Base-by-base conservation (phyloP, 495 filamentous ascomycete genomes). In the Xylaria castorea region DNA sequence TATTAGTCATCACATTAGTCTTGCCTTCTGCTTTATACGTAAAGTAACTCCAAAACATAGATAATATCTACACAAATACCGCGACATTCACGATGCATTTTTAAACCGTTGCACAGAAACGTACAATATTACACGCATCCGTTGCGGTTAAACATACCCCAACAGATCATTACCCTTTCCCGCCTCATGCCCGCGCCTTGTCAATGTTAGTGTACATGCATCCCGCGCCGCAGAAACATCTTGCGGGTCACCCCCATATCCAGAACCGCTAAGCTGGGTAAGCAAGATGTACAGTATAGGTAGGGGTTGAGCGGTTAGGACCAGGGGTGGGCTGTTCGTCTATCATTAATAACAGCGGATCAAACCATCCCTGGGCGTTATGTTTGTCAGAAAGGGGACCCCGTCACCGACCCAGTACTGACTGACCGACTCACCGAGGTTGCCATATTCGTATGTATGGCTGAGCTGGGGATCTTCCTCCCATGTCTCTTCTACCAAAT, bases 251-350 rank as follows among this genome's bases (percentile, higher is more conserved):
- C 66, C 62, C 44, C 66, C 66, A 68, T 55, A 36, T 60, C 57
- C 57, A 27, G 66, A 57, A 68, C 66, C 50, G 22, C 44, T 27
- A 67, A 48, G 64, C 64, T 53, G 64, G 63, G 64, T 67, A 51
- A 67, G 48, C 27, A 36, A 53, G 48, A 48, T 48, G 30, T 11
- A 12, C 27, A 44, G 30, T 11, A n/a, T 44, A 64, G n/a, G 61
- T 44, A 64, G 36, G 66, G 50, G 48, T 40, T 57, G 9, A 44
- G 5, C 12, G 30, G 66, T 57, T 57, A 42, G 66, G 36, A 30
- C 66, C 20, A n/a, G 50, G 50, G n/a, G 36, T 25, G 3, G 16
- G 57, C 25, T 25, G 40, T 38, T 22, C 60, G 60, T 42, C 32
- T 3, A 27, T 55, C 48, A 16, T 40, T 20, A 68, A 55, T 6